Evolutionary conservation across 2,329 filamentous ascomycete genomes (phyloP).

Genomic region (Paecilomyces fulvus): DNA sequence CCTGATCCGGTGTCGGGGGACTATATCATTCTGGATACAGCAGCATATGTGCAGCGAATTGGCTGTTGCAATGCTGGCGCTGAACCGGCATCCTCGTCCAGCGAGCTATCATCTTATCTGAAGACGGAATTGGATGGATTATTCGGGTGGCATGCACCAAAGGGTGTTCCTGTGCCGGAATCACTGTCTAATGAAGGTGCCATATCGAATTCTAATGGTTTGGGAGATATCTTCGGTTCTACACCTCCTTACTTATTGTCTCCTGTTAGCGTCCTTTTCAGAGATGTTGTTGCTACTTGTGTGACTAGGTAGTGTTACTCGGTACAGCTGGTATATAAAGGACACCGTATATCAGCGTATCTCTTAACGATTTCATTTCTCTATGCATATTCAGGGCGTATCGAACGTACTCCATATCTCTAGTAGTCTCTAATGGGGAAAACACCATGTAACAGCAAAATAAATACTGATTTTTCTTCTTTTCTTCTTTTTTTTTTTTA

Average conservation of each 20-base stretch:
- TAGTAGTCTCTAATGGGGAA: background rate
- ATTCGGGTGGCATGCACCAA: slow-evolving; percentile 16
- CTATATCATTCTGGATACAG: slow-evolving; percentile 67
- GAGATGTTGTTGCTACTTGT: slow-evolving; percentile 28
- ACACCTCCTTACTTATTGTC: slow-evolving; percentile 32
- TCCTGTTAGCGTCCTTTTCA: slow-evolving; percentile 28
- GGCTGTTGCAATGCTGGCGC: slow-evolving; percentile 17
- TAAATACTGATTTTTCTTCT: background rate
- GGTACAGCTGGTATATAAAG: background rate
- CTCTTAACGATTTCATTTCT: background rate
- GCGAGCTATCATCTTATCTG: slow-evolving; percentile 15
- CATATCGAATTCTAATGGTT: slow-evolving; percentile 11
- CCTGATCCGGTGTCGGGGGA: slow-evolving; percentile 57
- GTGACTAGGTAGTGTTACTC: slow-evolving; percentile 2
- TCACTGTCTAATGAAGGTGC: background rate
- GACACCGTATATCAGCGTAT: background rate
- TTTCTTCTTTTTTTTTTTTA: background rate
- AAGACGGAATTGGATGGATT: slow-evolving; percentile 26
- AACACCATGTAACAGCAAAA: background rate
- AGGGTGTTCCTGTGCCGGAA: slow-evolving; percentile 1
- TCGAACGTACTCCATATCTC: background rate
- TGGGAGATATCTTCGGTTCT: slow-evolving; percentile 30
- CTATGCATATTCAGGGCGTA: background rate
- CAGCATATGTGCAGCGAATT: slow-evolving; percentile 57
- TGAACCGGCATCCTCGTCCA: slow-evolving; percentile 15